Conservation (phyloP, 192 early-diverging fungal species). For the Gonapodya sp. region DNA sequence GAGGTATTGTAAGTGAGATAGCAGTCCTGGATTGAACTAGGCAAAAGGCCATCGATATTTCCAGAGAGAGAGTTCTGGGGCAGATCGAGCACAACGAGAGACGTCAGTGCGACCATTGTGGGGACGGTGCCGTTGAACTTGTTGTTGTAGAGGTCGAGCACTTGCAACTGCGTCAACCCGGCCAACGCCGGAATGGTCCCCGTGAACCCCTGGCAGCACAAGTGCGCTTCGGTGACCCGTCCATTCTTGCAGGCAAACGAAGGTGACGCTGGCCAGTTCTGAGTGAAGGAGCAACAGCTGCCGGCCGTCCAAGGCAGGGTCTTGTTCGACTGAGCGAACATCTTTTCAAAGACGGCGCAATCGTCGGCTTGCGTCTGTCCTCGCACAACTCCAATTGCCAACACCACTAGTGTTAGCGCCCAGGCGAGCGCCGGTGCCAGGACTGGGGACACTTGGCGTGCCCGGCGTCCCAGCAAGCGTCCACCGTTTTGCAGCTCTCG, state of each 20-base stretch:
- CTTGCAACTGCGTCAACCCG: background rate
- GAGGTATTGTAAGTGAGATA: background rate
- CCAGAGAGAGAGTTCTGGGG: background rate
- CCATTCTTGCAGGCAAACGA: background rate
- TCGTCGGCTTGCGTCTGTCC: background rate
- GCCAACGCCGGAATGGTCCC: constrained; percentile 1
- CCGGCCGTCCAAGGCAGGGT: background rate
- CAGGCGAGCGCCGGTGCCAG: background rate
- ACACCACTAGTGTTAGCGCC: background rate
- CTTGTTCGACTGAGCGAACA: background rate
- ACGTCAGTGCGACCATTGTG: background rate
- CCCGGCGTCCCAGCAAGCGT: no score
- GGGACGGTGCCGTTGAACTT: background rate
- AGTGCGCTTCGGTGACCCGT: background rate
- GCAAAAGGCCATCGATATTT: background rate
- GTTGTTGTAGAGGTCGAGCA: constrained; percentile 1
- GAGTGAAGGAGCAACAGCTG: background rate
- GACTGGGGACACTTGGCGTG: background rate
- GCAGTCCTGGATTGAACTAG: background rate
- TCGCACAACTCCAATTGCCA: background rate
- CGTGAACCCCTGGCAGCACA: background rate
- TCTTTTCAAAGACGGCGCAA: background rate
- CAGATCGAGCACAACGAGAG: background rate
- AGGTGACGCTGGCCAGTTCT: background rate
- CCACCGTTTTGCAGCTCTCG: no score